Evolutionary conservation across 164 flowering plant genomes (phyloP).

Genomic region (Aristolochia fimbriata): DNA sequence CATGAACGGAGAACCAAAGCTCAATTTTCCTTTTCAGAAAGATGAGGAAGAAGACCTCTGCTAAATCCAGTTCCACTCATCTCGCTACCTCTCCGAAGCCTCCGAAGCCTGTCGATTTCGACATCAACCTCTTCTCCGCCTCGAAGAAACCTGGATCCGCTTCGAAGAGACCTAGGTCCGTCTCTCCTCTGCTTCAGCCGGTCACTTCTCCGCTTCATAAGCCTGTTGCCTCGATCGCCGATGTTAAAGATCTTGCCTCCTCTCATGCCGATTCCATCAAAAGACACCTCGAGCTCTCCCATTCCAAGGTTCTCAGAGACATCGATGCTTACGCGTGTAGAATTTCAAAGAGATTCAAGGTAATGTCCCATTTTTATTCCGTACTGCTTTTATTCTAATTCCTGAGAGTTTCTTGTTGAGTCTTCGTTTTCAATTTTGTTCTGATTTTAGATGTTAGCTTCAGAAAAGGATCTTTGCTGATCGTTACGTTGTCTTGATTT

Average conservation of each 20-base stretch:
- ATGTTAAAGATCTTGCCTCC: slow-evolving; percentile 45
- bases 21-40: too few species aligned
- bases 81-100: slow-evolving; percentile 1
- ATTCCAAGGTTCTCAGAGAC: slow-evolving; percentile 58
- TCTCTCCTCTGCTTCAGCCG: slow-evolving; percentile 4
- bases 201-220: slow-evolving; percentile 18
- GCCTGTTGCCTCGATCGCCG: slow-evolving; percentile 27
- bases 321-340: slow-evolving; percentile 53
- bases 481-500: too few species aligned
- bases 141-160: background rate
- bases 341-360: slow-evolving; percentile 62
- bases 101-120: background rate
- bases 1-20: too few species aligned
- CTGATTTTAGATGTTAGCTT: too few species aligned
- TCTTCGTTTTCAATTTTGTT: too few species aligned
- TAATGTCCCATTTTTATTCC: slow-evolving; percentile 1
- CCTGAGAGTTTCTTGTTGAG: too few species aligned
- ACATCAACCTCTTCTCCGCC: background rate
- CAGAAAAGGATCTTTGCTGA: too few species aligned
- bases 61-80: background rate
- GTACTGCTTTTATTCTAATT: too few species aligned
- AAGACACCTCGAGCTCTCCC: slow-evolving; percentile 46
- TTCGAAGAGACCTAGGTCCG: background rate
- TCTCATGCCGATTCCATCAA: slow-evolving; percentile 47
- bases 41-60: slow-evolving; percentile 1